phyloP scores from a whole-genome alignment of 805 yeast genomes.

The Hanseniaspora valbyensis region DNA sequence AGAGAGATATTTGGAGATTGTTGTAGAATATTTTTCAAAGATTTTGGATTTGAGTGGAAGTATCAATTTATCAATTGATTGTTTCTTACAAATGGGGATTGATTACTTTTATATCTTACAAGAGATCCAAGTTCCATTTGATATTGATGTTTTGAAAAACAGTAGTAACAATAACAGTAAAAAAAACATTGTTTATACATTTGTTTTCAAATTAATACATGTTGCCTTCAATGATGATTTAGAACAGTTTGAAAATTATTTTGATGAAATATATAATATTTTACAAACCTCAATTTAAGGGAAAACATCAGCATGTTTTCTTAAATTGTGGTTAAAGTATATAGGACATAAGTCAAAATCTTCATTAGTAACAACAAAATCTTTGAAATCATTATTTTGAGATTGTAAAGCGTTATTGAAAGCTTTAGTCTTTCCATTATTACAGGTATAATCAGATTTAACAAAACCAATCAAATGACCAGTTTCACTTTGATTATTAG shows the following conservation, averaged over 20 bases:
- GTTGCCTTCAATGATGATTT: constrained; percentile 5
- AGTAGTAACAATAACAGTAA: not conserved
- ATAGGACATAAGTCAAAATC: constrained; percentile 37
- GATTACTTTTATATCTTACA: constrained; percentile 8
- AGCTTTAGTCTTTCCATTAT: constrained; percentile 19
- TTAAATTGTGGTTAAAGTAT: constrained; percentile 38
- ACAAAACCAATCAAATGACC: constrained; percentile 22
- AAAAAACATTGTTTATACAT: not conserved
- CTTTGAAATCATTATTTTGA: constrained; percentile 25
- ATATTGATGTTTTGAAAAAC: not conserved
- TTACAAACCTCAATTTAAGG: constrained; percentile 2
- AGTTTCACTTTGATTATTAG: constrained; percentile 20
- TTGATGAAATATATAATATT: constrained; percentile 6
- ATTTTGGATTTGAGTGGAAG: not conserved
- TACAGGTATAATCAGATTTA: constrained; percentile 21
- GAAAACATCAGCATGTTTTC: constrained; percentile 49
- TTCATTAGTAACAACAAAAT: constrained; percentile 29
- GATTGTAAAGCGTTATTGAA: constrained; percentile 22
- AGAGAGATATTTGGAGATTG: constrained; percentile 1
- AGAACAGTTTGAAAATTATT: constrained; percentile 9
- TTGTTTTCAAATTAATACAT: not conserved
- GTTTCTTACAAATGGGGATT: constrained; percentile 10
- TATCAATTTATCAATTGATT: constrained; percentile 5
- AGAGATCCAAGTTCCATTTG: not conserved
- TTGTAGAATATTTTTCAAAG: constrained; percentile 4